Percentiles rank a stretch among this genome's conserved stretches.
phyloP scores from a whole-genome alignment of 2,329 filamentous ascomycete genomes.

The Pseudogymnoascus sp. region DNA sequence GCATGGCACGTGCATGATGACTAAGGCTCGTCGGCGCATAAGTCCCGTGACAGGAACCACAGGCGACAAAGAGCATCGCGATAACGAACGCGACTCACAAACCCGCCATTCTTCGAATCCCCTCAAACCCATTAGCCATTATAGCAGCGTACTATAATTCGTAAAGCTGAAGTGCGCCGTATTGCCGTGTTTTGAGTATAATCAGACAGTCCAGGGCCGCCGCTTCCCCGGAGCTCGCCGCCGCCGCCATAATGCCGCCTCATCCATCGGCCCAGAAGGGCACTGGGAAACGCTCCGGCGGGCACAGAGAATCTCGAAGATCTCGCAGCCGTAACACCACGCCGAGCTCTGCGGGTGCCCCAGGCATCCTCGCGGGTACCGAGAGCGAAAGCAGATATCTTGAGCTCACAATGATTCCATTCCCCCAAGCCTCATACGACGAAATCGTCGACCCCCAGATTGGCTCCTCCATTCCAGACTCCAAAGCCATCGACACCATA shows the following conservation, averaged over 20 bases:
- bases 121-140: neutral
- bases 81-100: neutral
- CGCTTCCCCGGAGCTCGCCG: neutral
- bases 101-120: neutral
- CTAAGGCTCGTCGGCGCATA: neutral
- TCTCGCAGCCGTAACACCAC: constrained; percentile 72
- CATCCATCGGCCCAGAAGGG: constrained; percentile 50
- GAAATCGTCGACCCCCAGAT: constrained; percentile 58
- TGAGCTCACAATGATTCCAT: constrained; percentile 50
- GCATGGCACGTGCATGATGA: neutral
- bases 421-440: constrained; percentile 55
- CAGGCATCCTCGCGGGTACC: constrained; percentile 42
- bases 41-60: neutral
- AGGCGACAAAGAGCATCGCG: constrained; percentile 8
- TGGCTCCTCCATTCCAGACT: constrained; percentile 51
- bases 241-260: constrained; percentile 43
- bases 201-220: neutral
- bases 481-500: constrained; percentile 54
- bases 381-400: constrained; percentile 53
- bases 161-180: neutral
- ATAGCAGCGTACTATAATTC: neutral
- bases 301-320: constrained; percentile 46
- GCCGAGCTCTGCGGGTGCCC: constrained; percentile 40
- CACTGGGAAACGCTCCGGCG: constrained; percentile 55
- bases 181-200: neutral